Evolutionary conservation across 768 basidiomycete species (phyloP).

Genomic region (Suillus tomentosus): DNA sequence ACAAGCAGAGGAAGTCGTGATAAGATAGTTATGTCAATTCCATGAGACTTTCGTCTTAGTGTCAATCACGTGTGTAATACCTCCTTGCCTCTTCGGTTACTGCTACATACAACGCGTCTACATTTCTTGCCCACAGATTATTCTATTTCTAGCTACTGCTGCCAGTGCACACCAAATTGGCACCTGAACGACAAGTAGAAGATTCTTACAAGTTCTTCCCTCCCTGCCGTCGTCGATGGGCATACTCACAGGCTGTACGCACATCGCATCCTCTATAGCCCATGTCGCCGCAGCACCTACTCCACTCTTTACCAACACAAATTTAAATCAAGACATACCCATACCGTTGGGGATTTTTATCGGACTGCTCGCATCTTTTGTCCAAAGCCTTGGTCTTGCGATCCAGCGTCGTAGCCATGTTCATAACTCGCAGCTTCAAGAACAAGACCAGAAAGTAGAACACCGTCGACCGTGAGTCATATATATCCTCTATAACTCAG

Average conservation of each 20-base stretch:
- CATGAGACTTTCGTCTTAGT: not conserved
- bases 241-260: not conserved
- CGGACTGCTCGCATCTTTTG: conserved; percentile 80
- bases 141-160: not conserved
- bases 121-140: conserved; percentile 4
- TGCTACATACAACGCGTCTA: not conserved
- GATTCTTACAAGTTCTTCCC: not conserved
- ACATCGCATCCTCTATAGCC: conserved; percentile 6
- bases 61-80: not conserved
- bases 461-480: conserved; percentile 76
- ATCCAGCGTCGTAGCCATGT: conserved; percentile 95
- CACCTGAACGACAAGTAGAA: conserved; percentile 13
- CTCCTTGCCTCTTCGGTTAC: not conserved
- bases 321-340: conserved; percentile 32
- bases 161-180: not conserved
- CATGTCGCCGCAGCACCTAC: not conserved
- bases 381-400: conserved; percentile 90
- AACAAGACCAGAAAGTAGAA: conserved; percentile 63
- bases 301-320: conserved; percentile 8
- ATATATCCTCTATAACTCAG: not conserved
- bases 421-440: conserved; percentile 72
- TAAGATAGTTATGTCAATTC: not conserved
- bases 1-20: not conserved
- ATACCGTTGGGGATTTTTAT: conserved; percentile 48
- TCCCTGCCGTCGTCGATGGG: conserved; percentile 1